A percentile compares a stretch with the other conserved stretches of the same genome.
phyloP scores from a whole-genome alignment of 345 rosid species.

The Arabidopsis arenosa region DNA sequence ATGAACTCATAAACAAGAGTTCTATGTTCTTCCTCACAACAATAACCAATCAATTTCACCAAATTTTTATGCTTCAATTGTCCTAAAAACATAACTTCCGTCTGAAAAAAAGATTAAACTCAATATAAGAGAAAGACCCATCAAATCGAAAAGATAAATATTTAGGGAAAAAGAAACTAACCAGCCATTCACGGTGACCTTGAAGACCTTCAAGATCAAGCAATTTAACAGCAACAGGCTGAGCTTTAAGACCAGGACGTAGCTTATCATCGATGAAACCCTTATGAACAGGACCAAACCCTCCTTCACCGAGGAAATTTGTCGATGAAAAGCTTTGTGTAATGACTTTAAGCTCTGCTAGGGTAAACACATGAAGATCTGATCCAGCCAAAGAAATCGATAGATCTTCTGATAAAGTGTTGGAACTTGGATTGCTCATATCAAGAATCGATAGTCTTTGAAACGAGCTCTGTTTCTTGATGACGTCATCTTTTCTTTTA shows the following conservation, averaged over 20 bases:
- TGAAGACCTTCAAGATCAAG: slow-evolving; percentile 84
- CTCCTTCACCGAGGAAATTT: slow-evolving; percentile 87
- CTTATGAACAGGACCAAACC: slow-evolving; percentile 89
- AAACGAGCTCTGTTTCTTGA: slow-evolving; percentile 62
- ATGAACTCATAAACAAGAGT: slow-evolving; percentile 84
- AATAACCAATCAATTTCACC: slow-evolving; percentile 86
- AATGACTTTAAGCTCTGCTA: slow-evolving; percentile 73
- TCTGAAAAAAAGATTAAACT: slow-evolving; percentile 46
- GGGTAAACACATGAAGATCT: slow-evolving; percentile 69
- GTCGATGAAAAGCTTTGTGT: slow-evolving; percentile 75
- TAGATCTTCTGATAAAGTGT: slow-evolving; percentile 65
- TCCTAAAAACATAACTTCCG: slow-evolving; percentile 86
- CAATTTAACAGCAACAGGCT: slow-evolving; percentile 87
- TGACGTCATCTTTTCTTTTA: slow-evolving; percentile 48
- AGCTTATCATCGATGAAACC: slow-evolving; percentile 90
- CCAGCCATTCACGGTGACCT: slow-evolving; percentile 96
- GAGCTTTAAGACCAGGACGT: slow-evolving; percentile 79
- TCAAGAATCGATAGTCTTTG: slow-evolving; percentile 66
- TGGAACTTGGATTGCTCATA: slow-evolving; percentile 70
- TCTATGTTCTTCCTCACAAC: slow-evolving; percentile 89
- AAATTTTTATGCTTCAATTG: slow-evolving; percentile 80
- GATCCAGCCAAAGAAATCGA: slow-evolving; percentile 83
- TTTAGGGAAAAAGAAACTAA: slow-evolving; percentile 39
- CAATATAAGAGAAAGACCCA: not conserved
- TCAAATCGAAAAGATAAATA: not conserved